These are phyloP conservation scores for Lathyrus tuberosus DNA, from an alignment of 306 rosid genomes.

Conservation along the genomic window DNA sequence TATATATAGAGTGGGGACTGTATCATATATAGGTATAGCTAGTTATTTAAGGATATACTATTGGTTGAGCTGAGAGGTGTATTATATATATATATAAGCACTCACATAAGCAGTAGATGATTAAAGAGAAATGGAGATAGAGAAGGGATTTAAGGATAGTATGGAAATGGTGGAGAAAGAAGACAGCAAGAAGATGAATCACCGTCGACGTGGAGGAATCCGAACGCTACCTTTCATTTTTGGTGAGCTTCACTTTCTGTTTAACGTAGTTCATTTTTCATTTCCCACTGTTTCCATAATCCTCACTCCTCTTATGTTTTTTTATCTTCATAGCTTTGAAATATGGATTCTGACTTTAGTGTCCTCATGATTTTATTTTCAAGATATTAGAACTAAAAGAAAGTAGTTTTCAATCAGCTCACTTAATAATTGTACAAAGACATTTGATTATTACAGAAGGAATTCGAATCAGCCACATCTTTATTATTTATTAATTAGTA, in stretches of 20 bases:
- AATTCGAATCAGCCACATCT: too few species aligned
- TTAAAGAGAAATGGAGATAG: constrained; percentile 43
- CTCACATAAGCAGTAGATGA: background rate
- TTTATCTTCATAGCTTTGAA: too few species aligned
- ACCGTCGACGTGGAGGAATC: constrained; percentile 53
- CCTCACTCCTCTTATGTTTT: too few species aligned
- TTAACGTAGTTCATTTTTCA: background rate
- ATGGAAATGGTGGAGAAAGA: constrained; percentile 22
- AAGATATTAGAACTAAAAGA: too few species aligned
- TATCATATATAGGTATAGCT: background rate
- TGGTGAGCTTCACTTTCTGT: constrained; percentile 34
- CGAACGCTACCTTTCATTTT: constrained; percentile 67
- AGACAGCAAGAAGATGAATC: constrained; percentile 19
- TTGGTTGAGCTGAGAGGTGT: background rate
- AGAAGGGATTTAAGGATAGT: constrained; percentile 1
- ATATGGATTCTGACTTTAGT: too few species aligned
- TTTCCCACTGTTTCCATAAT: too few species aligned
- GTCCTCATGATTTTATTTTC: too few species aligned
- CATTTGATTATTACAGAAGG: too few species aligned
- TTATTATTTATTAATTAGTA: too few species aligned
- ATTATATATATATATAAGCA: background rate
- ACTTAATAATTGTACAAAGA: too few species aligned
- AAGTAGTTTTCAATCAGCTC: too few species aligned
- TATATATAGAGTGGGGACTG: background rate
- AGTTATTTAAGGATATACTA: too few species aligned